Base-by-base conservation (phyloP, 345 rosid genomes). In the Trapa incisa region DNA sequence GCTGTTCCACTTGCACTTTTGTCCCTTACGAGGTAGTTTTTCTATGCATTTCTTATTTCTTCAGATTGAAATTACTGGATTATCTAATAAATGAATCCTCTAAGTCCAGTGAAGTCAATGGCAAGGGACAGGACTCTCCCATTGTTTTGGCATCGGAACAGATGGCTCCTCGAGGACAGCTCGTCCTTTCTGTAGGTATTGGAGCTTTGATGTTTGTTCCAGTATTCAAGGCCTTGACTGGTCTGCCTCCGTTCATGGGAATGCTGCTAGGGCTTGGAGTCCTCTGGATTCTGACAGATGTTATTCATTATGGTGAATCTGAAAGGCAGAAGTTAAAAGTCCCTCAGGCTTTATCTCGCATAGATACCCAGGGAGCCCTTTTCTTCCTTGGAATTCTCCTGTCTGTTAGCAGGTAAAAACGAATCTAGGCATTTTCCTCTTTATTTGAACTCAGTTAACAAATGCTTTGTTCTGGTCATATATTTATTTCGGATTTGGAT, bases 231-330 rank as follows among this genome's bases (percentile, higher is more conserved):
- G 84, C 96, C 76, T 73, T 92, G 52, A 92, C 98, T 38, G 96
- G 98, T 72, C 77, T 92, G 78, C 98, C 98, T 83, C 98, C 98
- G 60, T 89, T 73, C 82, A 86, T 92, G 93, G 98, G 98, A 33
- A 86, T 92, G 75, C 83, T 92, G 72, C 81, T 92, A 32, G 96
- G 98, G 57, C 98, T 92, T 37, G 98, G 98, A 79, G 96, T 89
- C 71, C 96, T 92, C 17, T 92, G 98, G 98, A 81, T 89, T 79
- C 85, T 92, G 68, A 92, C 98, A 0, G 98, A 92, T 74, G 96
- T 96, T 64, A 89, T 92, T 79, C 98, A 89, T 75, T 89, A 79
- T 65, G 98, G 98, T 43, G 98, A 92, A 78, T 89, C 96, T 12
- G 96, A 88, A 77, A 79, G 96, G 75, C 93, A 92, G 77, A 79